These are phyloP conservation scores for Lichtheimia ornata DNA, from an alignment of 371 early-diverging fungal species.

Conservation along the genomic window DNA sequence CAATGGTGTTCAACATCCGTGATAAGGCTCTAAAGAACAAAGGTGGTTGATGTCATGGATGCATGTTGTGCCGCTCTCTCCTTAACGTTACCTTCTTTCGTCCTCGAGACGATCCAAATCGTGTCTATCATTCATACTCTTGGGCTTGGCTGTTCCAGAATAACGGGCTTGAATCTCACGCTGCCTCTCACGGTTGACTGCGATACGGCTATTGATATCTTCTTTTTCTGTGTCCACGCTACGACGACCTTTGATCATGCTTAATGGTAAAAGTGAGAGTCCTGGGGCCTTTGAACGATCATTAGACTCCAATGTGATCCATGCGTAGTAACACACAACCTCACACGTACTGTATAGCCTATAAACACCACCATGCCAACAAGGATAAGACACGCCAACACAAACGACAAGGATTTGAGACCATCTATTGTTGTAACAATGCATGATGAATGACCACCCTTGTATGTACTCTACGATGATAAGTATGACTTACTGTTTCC, in stretches of 20 bases:
- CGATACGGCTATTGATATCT: conserved; percentile 38
- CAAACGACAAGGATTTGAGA: conserved; percentile 51
- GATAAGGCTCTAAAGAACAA: conserved; percentile 27
- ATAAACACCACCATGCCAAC: conserved; percentile 51
- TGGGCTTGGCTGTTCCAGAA: conserved; percentile 21
- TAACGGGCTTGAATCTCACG: conserved; percentile 43
- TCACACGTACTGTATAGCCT: conserved; percentile 44
- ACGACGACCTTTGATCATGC: conserved; percentile 47
- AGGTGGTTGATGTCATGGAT: not conserved
- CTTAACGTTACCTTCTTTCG: conserved; percentile 42
- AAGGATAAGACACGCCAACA: conserved; percentile 47
- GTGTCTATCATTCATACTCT: conserved; percentile 44
- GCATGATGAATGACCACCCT: no score
- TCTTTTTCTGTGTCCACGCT: conserved; percentile 37
- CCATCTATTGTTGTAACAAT: conserved; percentile 34
- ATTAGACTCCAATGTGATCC: no score
- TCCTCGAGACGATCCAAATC: conserved; percentile 49
- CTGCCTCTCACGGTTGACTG: conserved; percentile 41
- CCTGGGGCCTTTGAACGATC: conserved; percentile 48
- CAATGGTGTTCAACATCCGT: conserved; percentile 31
- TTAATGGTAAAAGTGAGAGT: conserved; percentile 53
- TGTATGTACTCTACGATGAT: not conserved
- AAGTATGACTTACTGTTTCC: conserved; percentile 50
- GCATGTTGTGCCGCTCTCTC: not conserved
- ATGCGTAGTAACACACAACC: not conserved